Evolutionary conservation across 225 moss, liverwort and hornwort species (phyloP), one percentile per base, ranked within the genome.

Genomic region (Physcomitrium patens): DNA sequence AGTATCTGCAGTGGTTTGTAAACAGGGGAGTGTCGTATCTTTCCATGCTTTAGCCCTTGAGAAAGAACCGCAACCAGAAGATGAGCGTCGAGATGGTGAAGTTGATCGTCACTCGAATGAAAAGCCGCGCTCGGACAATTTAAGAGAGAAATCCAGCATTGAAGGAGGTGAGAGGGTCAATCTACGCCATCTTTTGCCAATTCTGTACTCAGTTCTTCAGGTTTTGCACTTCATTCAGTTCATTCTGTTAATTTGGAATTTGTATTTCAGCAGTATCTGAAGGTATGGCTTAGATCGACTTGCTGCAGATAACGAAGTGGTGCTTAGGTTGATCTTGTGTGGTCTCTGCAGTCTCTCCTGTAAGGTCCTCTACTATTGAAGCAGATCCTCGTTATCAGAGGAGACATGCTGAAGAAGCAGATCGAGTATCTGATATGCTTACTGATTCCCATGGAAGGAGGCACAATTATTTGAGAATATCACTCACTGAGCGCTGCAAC

Each of bases 401-500:
- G 23, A 54, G 74, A 69, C 66, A 31, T 13, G 31, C 77, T 44
- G 73, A 82, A 42, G 79, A 79, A 24, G 79, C 85, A 60, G 73
- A 80, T 15, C 68, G 66, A 55, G 84, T 91, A 45, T 86, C 89
- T 16, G 90, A 99, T 43, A 95, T 95, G 99, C 70, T 95, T 84
- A 82, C 92, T 31, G 99, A 99, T 43, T 86, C 84, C 69, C 95
- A 99, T 70, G 93, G 93, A 73, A 85, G 95, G 77, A 77, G 79
- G 28, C 99, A 99, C 73, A 99, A 93, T 64, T 99, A 99, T 81
- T 48, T 99, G 41, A 83, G 99, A 76, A 92, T 99, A 58, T 99
- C 99, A 9, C 89, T 99, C 63, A 99, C 99, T 15, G 99, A 99
- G 87, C 93, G 93, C 23, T 99, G 99, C 84, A 99, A 99, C 77